Percentiles rank a stretch among this genome's conserved stretches.
phyloP scores from a whole-genome alignment of 805 yeast genomes.

The Zygoascus flipseniorum region DNA sequence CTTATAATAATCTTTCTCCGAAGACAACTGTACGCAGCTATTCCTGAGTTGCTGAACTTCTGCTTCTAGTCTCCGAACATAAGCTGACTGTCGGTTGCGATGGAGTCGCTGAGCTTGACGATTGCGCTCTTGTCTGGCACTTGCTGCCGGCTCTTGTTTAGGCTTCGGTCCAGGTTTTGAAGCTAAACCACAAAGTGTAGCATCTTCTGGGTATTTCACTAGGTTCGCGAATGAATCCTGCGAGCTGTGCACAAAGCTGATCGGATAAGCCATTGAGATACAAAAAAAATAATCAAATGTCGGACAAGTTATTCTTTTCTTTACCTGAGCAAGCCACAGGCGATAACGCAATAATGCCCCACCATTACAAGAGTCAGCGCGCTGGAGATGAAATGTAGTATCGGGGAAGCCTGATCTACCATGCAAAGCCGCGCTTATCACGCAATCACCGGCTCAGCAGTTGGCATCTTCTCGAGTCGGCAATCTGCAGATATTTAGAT shows the following conservation, averaged over 20 bases:
- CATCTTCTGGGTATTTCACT: neutral
- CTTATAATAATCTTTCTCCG: slow-evolving; percentile 3
- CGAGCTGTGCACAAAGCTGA: neutral
- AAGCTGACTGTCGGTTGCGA: slow-evolving; percentile 2
- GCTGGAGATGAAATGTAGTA: neutral
- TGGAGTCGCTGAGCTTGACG: slow-evolving; percentile 6
- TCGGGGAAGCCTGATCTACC: neutral
- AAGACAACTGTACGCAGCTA: neutral
- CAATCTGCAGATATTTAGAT: too few species aligned
- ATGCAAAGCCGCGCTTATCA: neutral
- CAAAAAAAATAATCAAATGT: neutral
- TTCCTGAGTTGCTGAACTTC: slow-evolving; percentile 4
- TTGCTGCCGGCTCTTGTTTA: neutral
- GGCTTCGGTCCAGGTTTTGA: slow-evolving; percentile 5
- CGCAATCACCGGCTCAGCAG: neutral
- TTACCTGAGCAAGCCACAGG: neutral
- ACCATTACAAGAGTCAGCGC: neutral
- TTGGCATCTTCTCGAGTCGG: too few species aligned
- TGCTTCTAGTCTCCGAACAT: slow-evolving; percentile 2
- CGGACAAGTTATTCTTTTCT: neutral
- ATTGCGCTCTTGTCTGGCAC: slow-evolving; percentile 1
- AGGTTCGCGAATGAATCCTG: neutral
- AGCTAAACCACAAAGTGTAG: neutral
- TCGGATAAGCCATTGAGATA: neutral
- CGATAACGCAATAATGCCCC: neutral